Conservation (phyloP, 1,284 basidiomycete genomes). For the Anthracocystis panici-leucophaei region DNA sequence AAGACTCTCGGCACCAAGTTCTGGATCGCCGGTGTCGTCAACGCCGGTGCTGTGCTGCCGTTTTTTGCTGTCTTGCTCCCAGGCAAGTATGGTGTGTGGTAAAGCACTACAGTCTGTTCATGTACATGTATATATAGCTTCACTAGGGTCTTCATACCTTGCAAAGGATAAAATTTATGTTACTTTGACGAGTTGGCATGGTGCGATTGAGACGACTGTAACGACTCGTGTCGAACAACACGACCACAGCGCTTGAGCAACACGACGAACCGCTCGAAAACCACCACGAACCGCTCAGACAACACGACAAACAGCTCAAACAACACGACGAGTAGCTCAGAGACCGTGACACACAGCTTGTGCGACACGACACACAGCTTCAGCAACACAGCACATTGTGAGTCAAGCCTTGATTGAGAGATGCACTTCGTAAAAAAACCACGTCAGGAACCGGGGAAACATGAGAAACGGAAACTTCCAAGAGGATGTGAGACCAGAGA, state of each 20-base stretch:
- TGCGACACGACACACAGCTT: background rate
- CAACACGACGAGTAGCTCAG: too few relatives aligned
- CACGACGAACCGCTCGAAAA: too few relatives aligned
- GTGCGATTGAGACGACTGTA: background rate
- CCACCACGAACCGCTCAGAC: too few relatives aligned
- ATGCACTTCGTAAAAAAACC: constrained; percentile 40
- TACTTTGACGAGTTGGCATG: background rate
- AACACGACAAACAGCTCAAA: too few relatives aligned
- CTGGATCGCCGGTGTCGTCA: constrained; percentile 63
- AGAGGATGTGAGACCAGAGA: constrained; percentile 1
- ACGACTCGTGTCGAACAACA: too few relatives aligned
- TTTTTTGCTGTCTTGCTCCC: constrained; percentile 53
- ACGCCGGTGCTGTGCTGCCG: constrained; percentile 51
- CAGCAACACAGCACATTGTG: background rate
- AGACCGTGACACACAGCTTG: background rate
- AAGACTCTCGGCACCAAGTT: constrained; percentile 61
- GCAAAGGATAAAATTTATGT: constrained; percentile 7
- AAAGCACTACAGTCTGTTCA: background rate
- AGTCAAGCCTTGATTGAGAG: constrained; percentile 38
- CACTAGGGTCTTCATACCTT: constrained; percentile 2
- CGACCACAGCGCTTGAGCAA: too few relatives aligned
- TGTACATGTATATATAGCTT: constrained; percentile 9
- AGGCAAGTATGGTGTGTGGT: constrained; percentile 37
- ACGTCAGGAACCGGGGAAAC: constrained; percentile 12
- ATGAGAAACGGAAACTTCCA: constrained; percentile 8